Evolutionary conservation across 2,329 filamentous ascomycete species (phyloP).

Genomic region (Talaromyces sp.): DNA sequence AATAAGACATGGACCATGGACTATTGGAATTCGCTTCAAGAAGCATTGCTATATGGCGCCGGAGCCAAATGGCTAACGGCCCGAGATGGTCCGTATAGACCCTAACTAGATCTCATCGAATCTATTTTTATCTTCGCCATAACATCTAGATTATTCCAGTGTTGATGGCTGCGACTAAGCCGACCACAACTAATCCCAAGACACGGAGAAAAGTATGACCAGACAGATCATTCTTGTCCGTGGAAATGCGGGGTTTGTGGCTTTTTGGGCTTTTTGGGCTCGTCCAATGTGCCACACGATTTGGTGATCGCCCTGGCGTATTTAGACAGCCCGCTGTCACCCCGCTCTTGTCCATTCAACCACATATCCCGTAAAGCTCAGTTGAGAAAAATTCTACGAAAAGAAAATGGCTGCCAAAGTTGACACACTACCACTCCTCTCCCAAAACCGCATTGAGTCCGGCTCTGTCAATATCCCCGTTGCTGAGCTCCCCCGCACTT

Average conservation of each 20-base stretch:
- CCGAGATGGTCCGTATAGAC: not conserved
- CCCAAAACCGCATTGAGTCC: constrained; percentile 43
- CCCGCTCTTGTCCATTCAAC: not conserved
- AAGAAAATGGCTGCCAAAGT: not conserved
- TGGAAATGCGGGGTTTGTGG: not conserved
- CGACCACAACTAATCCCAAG: not conserved
- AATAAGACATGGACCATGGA: not conserved
- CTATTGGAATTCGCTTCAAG: not conserved
- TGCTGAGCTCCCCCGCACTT: constrained; percentile 38
- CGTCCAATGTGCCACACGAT: not conserved
- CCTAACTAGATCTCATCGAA: too few relatives aligned
- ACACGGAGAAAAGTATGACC: not conserved
- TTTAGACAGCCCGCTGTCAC: not conserved
- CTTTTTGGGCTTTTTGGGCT: not conserved
- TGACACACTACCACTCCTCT: constrained; percentile 19
- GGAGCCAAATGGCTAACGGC: not conserved
- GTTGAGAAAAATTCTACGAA: not conserved
- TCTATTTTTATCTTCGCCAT: not conserved
- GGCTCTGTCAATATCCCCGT: constrained; percentile 53
- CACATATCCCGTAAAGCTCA: not conserved
- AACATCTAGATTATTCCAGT: not conserved
- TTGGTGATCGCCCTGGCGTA: not conserved
- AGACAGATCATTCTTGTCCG: not conserved
- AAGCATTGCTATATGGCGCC: not conserved
- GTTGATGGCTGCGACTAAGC: too few relatives aligned